Base-by-base conservation (phyloP, 2,329 filamentous ascomycete species). In the Blastomyces emzantsi region DNA sequence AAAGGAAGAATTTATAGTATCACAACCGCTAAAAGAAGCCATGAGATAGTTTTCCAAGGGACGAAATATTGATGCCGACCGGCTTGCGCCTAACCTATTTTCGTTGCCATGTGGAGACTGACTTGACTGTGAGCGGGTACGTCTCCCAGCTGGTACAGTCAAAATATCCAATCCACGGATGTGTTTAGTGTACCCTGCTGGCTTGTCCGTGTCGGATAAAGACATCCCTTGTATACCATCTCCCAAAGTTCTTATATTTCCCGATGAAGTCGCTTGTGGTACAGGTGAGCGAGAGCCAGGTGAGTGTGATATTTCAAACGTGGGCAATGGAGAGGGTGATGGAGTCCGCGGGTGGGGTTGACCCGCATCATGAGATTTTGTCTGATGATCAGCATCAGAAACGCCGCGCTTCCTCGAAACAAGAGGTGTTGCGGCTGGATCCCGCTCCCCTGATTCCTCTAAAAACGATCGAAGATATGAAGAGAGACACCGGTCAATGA, bases 1-100 rank as follows among this genome's bases (percentile, higher is more conserved):
- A 71, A 96, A 96, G 0, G 91, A 92, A 17, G 79, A 80, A 72
- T 94, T 95, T n/a, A 96, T 76, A 66, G 83, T 87, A 61, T 88
- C 82, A 68, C 86, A 86, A 0, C 87, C 86, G 62, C 84, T 82
- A 69, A 95, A 90, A 68, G 84, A 88, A 25, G 77, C 74, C 60
- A 86, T 77, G 51, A 96, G 82, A 71, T 94, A 93, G 65, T 92
- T 88, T 75, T 96, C 90, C 17, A 96, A 73, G 5, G 82, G 82
- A 65, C 84, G 87, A 73, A 96, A 96, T 13, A 93, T 85, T 47
- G 79, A 80, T n/a, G 69, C 67, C 19, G 62, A 62, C 22, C 63
- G 66, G 22, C 68, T 86, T 2, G 81, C 75, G 3, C 80, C 81
- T 52, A 68, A 64, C 60, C 22, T 69, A 69, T 49, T 60, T 22